These are phyloP conservation scores for Psilocybe cyanescens DNA, from an alignment of 768 basidiomycete genomes.

Conservation along the genomic window DNA sequence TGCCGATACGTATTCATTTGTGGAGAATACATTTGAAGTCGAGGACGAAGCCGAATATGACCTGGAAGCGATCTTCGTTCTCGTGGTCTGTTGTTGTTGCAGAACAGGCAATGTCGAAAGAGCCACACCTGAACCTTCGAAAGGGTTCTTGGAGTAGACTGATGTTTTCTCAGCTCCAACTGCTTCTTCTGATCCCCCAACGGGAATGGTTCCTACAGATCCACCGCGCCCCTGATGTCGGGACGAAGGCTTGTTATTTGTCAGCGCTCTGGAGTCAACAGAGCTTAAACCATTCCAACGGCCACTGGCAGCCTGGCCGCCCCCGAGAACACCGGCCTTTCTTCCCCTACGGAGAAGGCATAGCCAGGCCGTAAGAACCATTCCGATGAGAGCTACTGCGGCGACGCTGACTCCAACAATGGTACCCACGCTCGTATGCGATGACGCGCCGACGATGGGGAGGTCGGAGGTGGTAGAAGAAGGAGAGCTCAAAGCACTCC, in stretches of 20 bases:
- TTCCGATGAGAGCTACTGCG: slow-evolving; percentile 39
- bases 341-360: slow-evolving; percentile 28
- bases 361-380: slow-evolving; percentile 35
- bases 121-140: slow-evolving; percentile 24
- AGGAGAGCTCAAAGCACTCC: slow-evolving; percentile 21
- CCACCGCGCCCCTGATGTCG: slow-evolving; percentile 17
- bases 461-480: slow-evolving; percentile 19
- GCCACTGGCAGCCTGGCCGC: slow-evolving; percentile 8
- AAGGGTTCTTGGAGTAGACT: slow-evolving; percentile 14
- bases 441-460: slow-evolving; percentile 25
- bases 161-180: slow-evolving; percentile 28
- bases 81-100: slow-evolving; percentile 12
- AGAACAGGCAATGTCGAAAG: slow-evolving; percentile 28
- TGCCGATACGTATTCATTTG: slow-evolving; percentile 2
- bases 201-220: slow-evolving; percentile 27
- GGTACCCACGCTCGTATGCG: slow-evolving; percentile 39
- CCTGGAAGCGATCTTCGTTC: slow-evolving; percentile 4
- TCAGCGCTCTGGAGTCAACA: slow-evolving; percentile 32
- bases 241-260: slow-evolving; percentile 7
- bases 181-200: slow-evolving; percentile 22
- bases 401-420: slow-evolving; percentile 61
- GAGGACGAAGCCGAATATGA: slow-evolving; percentile 15
- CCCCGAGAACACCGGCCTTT: slow-evolving; percentile 7
- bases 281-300: slow-evolving; percentile 37
- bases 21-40: slow-evolving; percentile 7